Percentiles rank a stretch among this genome's conserved stretches.
Evolutionary conservation across 2,329 filamentous ascomycete genomes (phyloP).

Genomic region (Zasmidium angulare): DNA sequence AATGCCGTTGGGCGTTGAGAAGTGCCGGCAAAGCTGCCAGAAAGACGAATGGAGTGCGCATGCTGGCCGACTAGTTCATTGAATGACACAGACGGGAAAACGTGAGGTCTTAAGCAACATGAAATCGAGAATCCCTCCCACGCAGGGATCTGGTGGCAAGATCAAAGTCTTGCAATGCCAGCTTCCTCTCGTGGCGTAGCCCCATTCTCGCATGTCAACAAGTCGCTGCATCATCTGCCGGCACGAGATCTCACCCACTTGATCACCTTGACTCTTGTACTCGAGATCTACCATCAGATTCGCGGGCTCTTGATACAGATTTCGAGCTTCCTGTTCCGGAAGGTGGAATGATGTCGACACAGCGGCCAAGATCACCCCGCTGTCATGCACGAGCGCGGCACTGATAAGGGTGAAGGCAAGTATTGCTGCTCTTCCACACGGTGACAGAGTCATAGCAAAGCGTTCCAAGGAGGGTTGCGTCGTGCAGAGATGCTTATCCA

Average conservation of each 20-base stretch:
- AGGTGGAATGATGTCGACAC: background rate
- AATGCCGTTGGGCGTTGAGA: constrained; percentile 6
- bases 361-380: background rate
- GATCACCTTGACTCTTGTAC: background rate
- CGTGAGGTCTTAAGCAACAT: background rate
- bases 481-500: no score
- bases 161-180: background rate
- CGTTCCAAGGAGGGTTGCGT: no score
- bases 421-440: no score
- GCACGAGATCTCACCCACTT: background rate
- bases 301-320: background rate
- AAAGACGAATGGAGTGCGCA: background rate
- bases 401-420: background rate
- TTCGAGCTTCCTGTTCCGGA: background rate
- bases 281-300: background rate
- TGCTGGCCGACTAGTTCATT: background rate
- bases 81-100: background rate
- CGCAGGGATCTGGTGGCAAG: background rate
- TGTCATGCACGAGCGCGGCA: background rate
- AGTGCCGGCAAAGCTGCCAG: constrained; percentile 5
- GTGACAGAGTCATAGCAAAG: no score
- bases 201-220: background rate
- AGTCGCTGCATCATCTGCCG: background rate
- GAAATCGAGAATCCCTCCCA: background rate
- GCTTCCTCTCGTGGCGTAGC: background rate